Base-by-base conservation (phyloP, 352 stramenopile species). In the Albugo laibachii region DNA sequence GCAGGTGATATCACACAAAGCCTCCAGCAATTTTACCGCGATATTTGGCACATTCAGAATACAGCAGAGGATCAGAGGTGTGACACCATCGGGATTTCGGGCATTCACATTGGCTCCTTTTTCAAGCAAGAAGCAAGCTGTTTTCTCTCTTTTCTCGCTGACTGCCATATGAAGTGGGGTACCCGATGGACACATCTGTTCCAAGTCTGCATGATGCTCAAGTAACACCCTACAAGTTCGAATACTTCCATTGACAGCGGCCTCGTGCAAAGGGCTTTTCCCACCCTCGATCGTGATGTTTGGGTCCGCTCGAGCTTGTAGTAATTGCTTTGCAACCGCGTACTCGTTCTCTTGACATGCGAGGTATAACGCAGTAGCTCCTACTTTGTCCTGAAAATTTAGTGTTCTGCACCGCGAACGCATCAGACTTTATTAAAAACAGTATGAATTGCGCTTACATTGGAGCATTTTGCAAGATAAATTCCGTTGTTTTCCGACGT, bases 271-370 rank as follows among this genome's bases (percentile, higher is more conserved):
- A 40, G 67, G 57, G 12, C 65, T 68, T 38, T 69, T 76, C 38
- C 72, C 72, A 56, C 74, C 83, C 37, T 54, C 63, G 53, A 76
- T 70, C 19, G 63, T 50, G 19, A 75, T 47, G 16, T 66, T 78
- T 10, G 70, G 50, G 41, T 85, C 68, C 0, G 75, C 63, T 35
- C 63, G 61, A 37, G 63, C 58, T 16, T 69, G 69, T 18, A 88
- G 54, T 47, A 87, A 58, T 52, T 83, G 44, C 41, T 77, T 75
- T 13, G 83, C 59, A 5, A 70, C 58, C 24, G 62, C 47, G 48
- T 83, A 85, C 59, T 88, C 72, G 56, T 85, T 88, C 56, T 78
- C 67, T 49, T 80, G 79, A 40, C 65, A 57, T 11, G 75, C 75
- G 48, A 83, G 77, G 39, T 85, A 57, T 47, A 88, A 56, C 34